Percentiles rank a stretch among this genome's conserved stretches.
phyloP scores from a whole-genome alignment of 179 eudicot genomes.

The Beta lomatogona region DNA sequence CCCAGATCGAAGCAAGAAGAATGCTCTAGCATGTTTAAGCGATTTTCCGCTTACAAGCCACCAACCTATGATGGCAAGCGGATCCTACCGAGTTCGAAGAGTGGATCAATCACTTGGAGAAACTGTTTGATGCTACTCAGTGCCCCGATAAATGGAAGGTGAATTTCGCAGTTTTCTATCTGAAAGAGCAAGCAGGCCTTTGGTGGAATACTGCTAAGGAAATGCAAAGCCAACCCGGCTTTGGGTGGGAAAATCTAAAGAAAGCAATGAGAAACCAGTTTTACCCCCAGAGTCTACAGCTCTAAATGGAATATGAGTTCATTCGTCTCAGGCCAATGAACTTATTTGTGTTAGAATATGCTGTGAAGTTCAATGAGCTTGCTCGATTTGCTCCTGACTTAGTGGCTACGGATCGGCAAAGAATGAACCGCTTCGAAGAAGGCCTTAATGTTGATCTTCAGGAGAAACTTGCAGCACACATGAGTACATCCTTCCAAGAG shows the following conservation, averaged over 20 bases:
- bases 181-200: not conserved
- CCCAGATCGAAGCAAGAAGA: not conserved
- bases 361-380: not conserved
- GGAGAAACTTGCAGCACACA: no score
- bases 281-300: not conserved
- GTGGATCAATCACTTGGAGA: not conserved
- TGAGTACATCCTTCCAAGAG: no score
- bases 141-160: not conserved
- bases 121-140: not conserved
- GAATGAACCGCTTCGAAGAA: no score
- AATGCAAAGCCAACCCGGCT: not conserved
- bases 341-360: not conserved
- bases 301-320: not conserved
- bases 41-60: not conserved
- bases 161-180: not conserved
- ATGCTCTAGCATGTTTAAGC: not conserved
- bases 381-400: not conserved
- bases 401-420: not conserved
- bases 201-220: not conserved
- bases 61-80: not conserved
- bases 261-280: not conserved
- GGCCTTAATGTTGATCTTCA: no score
- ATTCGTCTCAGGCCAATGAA: not conserved
- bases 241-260: not conserved
- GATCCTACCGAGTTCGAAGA: not conserved